Percentiles rank a stretch among this genome's conserved stretches.
phyloP scores from a whole-genome alignment of 352 stramenopile genomes.

The Pythium oligandrum region DNA sequence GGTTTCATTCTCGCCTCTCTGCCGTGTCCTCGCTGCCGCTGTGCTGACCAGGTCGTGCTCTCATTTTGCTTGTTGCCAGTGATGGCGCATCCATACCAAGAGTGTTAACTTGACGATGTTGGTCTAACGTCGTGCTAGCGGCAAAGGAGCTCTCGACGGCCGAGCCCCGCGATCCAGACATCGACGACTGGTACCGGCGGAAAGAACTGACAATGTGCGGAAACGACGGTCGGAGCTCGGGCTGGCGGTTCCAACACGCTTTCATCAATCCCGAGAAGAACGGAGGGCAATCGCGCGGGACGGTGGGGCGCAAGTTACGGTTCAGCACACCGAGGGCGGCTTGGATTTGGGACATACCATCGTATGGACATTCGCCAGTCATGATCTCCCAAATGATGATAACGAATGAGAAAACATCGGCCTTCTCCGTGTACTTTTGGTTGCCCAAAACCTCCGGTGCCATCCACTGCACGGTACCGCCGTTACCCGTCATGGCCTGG shows the following conservation, averaged over 20 bases:
- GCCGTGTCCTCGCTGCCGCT: too few species aligned
- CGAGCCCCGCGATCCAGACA: conserved; percentile 5
- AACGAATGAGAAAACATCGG: conserved; percentile 86
- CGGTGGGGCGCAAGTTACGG: conserved; percentile 60
- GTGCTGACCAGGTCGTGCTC: too few species aligned
- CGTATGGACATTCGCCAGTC: conserved; percentile 81
- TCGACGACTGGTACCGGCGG: conserved; percentile 18
- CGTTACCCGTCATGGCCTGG: conserved; percentile 91
- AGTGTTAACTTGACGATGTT: too few species aligned
- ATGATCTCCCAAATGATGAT: conserved; percentile 92
- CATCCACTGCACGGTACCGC: conserved; percentile 79
- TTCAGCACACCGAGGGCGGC: conserved; percentile 64
- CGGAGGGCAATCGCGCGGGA: conserved; percentile 53
- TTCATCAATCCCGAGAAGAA: conserved; percentile 75
- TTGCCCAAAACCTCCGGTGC: conserved; percentile 74
- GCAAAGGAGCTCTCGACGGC: conserved; percentile 3
- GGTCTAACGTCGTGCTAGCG: not conserved
- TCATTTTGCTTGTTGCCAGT: too few species aligned
- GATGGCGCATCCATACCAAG: too few species aligned
- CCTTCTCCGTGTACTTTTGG: conserved; percentile 89
- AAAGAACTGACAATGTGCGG: conserved; percentile 67
- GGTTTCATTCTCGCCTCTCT: too few species aligned
- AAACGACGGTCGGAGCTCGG: conserved; percentile 60
- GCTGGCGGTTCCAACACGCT: conserved; percentile 67
- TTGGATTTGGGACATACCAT: conserved; percentile 84